A percentile compares a stretch with the other conserved stretches of the same genome.
Conservation (phyloP, 2,329 filamentous ascomycete genomes). For the Diaporthe amygdali region DNA sequence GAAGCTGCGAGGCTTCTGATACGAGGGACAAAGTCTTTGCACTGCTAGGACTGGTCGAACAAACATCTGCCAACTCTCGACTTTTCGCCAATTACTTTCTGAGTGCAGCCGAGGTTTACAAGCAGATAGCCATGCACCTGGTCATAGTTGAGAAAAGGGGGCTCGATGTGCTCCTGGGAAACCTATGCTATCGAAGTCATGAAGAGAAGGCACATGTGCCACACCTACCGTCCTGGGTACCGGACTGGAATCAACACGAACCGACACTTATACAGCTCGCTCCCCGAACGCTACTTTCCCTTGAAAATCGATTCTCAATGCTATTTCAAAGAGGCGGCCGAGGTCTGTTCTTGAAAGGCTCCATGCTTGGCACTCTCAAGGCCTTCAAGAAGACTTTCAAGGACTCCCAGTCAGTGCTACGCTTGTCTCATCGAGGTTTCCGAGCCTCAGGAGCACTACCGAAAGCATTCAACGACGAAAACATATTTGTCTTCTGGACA, state of each 20-base stretch:
- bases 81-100: not conserved
- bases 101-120: not conserved
- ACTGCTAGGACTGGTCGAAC: not conserved
- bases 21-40: not conserved
- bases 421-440: no score
- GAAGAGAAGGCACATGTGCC: not conserved
- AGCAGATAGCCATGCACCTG: not conserved
- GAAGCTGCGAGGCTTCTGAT: not conserved
- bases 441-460: no score
- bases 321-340: no score
- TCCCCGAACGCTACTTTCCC: not conserved
- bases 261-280: not conserved
- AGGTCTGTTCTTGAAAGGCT: no score
- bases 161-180: not conserved
- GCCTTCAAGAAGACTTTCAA: no score
- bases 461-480: no score
- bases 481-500: no score
- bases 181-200: not conserved
- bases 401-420: no score
- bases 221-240: not conserved
- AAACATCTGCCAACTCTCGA: not conserved
- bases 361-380: no score
- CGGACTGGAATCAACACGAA: not conserved
- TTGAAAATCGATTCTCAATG: rapidly evolving
- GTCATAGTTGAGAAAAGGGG: no score